A percentile compares a stretch with the other conserved stretches of the same genome.
These are phyloP conservation scores for Dunaliella sp. DNA, from an alignment of 139 green algal genomes.

Conservation along the genomic window DNA sequence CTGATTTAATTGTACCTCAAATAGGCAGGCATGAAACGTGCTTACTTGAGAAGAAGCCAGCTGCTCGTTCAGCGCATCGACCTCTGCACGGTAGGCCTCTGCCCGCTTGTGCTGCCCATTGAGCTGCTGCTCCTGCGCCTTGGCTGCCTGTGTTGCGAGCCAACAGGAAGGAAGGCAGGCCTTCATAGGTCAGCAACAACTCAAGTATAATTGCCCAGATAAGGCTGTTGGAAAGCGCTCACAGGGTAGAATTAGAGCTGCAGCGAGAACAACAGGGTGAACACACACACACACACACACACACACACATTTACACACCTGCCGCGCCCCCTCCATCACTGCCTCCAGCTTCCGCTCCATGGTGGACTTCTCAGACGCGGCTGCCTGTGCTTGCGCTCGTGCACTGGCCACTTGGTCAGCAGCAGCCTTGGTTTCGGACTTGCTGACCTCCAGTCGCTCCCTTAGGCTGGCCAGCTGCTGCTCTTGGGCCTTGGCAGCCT, in stretches of 20 bases:
- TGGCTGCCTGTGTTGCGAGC: background rate
- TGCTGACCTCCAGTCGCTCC: background rate
- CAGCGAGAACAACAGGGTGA: no score
- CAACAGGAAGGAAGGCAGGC: background rate
- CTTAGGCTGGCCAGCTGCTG: background rate
- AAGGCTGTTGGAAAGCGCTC: no score
- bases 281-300: no score
- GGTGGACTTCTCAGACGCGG: background rate
- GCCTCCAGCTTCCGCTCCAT: background rate
- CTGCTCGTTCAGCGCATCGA: background rate
- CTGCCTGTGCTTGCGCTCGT: background rate
- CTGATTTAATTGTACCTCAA: no score
- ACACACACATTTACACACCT: background rate
- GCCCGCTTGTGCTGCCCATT: background rate
- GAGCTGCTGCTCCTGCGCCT: background rate
- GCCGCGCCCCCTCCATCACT: background rate
- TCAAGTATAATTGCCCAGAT: no score
- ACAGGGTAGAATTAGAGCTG: no score
- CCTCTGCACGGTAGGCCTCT: background rate
- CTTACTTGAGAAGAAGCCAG: background rate
- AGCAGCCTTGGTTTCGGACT: background rate
- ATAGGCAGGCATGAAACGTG: no score
- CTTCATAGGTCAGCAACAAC: no score
- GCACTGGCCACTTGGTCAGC: background rate
- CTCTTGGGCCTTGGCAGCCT: background rate